Evolutionary conservation across 78 protist species (phyloP).

Genomic region (Chrysochromulina parva): DNA sequence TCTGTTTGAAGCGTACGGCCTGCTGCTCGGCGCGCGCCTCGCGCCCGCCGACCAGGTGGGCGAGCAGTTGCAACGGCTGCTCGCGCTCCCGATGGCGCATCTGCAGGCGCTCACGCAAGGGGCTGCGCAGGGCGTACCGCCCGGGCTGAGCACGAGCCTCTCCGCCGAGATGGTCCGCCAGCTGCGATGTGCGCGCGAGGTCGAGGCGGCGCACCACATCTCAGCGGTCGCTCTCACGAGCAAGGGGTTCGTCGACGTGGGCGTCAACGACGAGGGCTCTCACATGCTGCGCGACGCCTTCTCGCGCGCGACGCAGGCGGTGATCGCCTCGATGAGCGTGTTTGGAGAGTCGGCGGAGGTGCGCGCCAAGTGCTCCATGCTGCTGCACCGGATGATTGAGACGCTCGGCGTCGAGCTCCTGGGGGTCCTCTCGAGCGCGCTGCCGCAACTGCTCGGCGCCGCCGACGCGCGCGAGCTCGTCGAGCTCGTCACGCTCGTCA

Average conservation of each 20-base stretch:
- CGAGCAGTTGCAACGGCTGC: neutral
- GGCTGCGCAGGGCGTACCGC: too few relatives aligned
- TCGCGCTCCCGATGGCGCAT: neutral
- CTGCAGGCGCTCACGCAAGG: neutral
- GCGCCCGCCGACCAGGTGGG: neutral
- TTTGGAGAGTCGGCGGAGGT: neutral
- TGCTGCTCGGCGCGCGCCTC: neutral
- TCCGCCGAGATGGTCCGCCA: too few relatives aligned
- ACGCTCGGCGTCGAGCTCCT: neutral
- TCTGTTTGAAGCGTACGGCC: neutral
- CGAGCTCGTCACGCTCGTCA: neutral
- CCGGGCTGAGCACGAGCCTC: too few relatives aligned
- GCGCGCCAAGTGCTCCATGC: neutral
- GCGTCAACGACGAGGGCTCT: neutral
- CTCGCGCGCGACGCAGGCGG: neutral
- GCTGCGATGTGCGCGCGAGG: too few relatives aligned
- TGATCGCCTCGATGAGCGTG: neutral
- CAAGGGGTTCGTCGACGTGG: neutral
- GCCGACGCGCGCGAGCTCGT: neutral
- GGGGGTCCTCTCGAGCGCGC: neutral
- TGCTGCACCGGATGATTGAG: constrained; percentile 20
- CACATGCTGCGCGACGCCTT: neutral
- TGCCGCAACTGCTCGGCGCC: neutral
- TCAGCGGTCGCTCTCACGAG: neutral
- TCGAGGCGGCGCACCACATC: neutral